These are phyloP conservation scores for Pseudovirgaria hyperparasitica DNA, from an alignment of 2,329 filamentous ascomycete species.

Conservation along the genomic window DNA sequence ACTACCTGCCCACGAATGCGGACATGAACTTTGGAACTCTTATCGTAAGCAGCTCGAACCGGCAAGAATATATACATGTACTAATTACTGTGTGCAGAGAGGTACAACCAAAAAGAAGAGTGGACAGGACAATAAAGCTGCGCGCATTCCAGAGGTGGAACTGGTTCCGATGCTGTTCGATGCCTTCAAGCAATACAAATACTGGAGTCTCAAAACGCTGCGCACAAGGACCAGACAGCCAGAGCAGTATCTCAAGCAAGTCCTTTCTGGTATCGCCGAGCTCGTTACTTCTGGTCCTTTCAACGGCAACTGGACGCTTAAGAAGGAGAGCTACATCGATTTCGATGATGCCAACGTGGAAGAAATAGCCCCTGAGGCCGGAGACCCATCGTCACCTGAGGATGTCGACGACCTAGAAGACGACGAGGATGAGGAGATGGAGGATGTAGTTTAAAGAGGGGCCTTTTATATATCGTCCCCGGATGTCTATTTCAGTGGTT, in stretches of 20 bases:
- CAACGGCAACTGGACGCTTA: conserved; percentile 74
- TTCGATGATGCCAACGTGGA: conserved; percentile 38
- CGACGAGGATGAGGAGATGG: conserved; percentile 56
- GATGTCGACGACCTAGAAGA: conserved; percentile 44
- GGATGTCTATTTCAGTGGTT: too few species aligned
- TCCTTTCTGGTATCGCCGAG: conserved; percentile 68
- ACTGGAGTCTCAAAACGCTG: conserved; percentile 87
- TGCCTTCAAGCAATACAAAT: conserved; percentile 74
- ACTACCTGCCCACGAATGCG: not conserved
- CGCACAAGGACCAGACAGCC: conserved; percentile 70
- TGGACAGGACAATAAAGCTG: conserved; percentile 65
- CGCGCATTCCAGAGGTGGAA: conserved; percentile 79
- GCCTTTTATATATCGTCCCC: too few species aligned
- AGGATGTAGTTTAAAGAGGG: conserved; percentile 46
- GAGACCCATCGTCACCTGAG: conserved; percentile 13
- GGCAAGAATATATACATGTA: too few species aligned
- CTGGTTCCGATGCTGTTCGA: conserved; percentile 75
- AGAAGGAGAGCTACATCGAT: conserved; percentile 48
- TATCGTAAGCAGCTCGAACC: too few species aligned
- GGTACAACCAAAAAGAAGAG: not conserved
- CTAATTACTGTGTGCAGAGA: too few species aligned
- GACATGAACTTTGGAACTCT: too few species aligned
- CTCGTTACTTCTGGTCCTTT: conserved; percentile 75
- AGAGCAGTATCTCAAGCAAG: conserved; percentile 82
- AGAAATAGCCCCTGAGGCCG: conserved; percentile 32